phyloP scores from a whole-genome alignment of 768 basidiomycete species.

The Boletus rubroflammeus region DNA sequence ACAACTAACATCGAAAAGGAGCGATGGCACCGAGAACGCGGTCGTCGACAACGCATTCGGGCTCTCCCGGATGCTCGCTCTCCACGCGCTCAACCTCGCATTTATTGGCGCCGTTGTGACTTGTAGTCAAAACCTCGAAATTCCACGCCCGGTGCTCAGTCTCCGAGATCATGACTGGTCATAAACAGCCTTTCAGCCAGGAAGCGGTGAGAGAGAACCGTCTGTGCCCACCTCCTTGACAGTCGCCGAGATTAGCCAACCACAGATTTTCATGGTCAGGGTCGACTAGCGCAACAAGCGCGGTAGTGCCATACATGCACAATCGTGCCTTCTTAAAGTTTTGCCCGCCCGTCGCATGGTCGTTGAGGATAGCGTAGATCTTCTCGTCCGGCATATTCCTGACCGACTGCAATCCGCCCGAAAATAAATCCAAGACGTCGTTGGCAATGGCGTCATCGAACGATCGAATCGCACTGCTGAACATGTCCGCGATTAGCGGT shows the following conservation, averaged over 20 bases:
- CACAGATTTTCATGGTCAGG: slow-evolving; percentile 66
- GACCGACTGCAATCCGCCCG: slow-evolving; percentile 50
- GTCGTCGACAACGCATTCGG: slow-evolving; percentile 60
- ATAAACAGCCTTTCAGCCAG: slow-evolving; percentile 16
- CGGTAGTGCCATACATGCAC: slow-evolving; percentile 80
- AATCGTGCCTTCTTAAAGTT: slow-evolving; percentile 65
- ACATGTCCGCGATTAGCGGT: slow-evolving; percentile 50
- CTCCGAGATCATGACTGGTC: slow-evolving; percentile 49
- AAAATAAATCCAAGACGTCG: slow-evolving; percentile 59
- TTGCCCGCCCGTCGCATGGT: slow-evolving; percentile 51
- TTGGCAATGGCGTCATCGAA: slow-evolving; percentile 67
- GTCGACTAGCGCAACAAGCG: slow-evolving; percentile 69
- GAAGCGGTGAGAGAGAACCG: neutral
- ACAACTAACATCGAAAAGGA: slow-evolving; percentile 65
- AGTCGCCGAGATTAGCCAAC: slow-evolving; percentile 80
- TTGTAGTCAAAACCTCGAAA: slow-evolving; percentile 56
- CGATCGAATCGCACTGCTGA: slow-evolving; percentile 53
- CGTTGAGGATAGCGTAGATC: slow-evolving; percentile 60
- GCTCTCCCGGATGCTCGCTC: slow-evolving; percentile 64
- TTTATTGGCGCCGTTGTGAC: slow-evolving; percentile 69
- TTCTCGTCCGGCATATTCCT: slow-evolving; percentile 51
- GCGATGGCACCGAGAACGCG: slow-evolving; percentile 76
- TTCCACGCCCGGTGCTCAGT: slow-evolving; percentile 51
- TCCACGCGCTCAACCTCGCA: slow-evolving; percentile 62
- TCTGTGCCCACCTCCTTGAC: slow-evolving; percentile 59